These are phyloP conservation scores for Geotrichum europaeum DNA, from an alignment of 1,139 yeast genomes.

Conservation along the genomic window DNA sequence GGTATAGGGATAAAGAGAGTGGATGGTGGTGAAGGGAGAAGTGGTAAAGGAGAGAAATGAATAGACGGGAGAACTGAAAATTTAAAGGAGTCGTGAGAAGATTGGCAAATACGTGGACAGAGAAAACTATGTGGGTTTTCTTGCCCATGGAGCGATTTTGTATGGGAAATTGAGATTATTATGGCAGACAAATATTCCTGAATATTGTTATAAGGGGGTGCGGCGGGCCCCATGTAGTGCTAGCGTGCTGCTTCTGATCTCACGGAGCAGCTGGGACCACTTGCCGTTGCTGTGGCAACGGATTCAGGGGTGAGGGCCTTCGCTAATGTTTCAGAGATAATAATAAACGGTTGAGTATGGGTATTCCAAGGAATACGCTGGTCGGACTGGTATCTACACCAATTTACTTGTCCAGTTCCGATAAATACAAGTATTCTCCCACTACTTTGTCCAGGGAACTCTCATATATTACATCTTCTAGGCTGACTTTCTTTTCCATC, in stretches of 20 bases:
- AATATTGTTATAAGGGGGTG: not conserved
- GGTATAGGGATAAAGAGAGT: not conserved
- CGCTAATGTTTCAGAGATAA: not conserved
- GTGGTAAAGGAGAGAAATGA: not conserved
- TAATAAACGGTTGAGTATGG: not conserved
- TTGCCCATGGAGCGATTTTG: not conserved
- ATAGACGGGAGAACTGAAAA: not conserved
- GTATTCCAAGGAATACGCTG: not conserved
- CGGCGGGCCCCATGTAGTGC: not conserved
- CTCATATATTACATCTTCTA: not conserved
- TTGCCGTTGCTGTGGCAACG: slow-evolving; percentile 6
- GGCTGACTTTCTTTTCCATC: not conserved
- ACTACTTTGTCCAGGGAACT: not conserved
- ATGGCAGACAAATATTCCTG: not conserved
- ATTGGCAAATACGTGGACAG: not conserved
- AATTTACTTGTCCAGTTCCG: not conserved
- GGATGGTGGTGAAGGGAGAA: not conserved
- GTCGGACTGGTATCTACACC: not conserved
- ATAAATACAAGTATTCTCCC: not conserved
- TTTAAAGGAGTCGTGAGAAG: not conserved
- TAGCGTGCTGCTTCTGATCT: not conserved
- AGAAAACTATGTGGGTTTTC: not conserved
- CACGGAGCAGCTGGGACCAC: not conserved
- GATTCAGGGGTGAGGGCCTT: slow-evolving; percentile 4
- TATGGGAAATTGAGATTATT: not conserved